These are phyloP conservation scores for Phoma herbarum DNA, from an alignment of 2,329 filamentous ascomycete genomes.

Conservation along the genomic window DNA sequence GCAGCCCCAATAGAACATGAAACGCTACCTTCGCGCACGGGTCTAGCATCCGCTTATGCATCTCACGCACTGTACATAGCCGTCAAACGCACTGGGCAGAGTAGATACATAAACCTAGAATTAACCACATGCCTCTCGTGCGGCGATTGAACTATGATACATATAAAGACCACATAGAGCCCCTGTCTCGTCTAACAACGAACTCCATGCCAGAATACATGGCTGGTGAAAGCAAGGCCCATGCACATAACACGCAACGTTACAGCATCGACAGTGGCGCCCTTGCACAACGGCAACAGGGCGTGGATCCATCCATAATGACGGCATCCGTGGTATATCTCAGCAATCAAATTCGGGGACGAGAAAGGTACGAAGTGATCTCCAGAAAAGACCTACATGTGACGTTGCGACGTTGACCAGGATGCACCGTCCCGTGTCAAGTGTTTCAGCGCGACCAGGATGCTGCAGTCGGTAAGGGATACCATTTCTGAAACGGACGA, in stretches of 20 bases:
- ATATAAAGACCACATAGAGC: neutral
- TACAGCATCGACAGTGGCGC: neutral
- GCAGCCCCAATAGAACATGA: neutral
- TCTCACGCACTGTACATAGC: neutral
- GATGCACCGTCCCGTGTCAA: conserved; percentile 7
- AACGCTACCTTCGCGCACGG: neutral
- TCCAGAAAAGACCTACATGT: neutral
- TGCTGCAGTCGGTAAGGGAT: conserved; percentile 10
- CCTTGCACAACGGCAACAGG: neutral
- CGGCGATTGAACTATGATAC: neutral
- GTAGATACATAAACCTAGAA: neutral
- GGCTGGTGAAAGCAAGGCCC: neutral
- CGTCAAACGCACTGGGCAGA: neutral
- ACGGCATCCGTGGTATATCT: conserved; percentile 15
- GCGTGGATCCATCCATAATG: conserved; percentile 1
- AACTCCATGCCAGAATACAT: neutral
- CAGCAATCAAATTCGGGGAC: conserved; percentile 15
- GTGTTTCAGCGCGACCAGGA: conserved; percentile 15
- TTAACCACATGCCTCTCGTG: neutral
- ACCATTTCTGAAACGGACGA: conserved; percentile 10
- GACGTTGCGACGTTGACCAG: conserved; percentile 2
- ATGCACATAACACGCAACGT: neutral
- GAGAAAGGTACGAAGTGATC: neutral
- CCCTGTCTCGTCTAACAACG: neutral
- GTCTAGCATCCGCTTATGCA: neutral